Conservation (phyloP, 2,329 filamentous ascomycete species). For the Epichloe elymi region DNA sequence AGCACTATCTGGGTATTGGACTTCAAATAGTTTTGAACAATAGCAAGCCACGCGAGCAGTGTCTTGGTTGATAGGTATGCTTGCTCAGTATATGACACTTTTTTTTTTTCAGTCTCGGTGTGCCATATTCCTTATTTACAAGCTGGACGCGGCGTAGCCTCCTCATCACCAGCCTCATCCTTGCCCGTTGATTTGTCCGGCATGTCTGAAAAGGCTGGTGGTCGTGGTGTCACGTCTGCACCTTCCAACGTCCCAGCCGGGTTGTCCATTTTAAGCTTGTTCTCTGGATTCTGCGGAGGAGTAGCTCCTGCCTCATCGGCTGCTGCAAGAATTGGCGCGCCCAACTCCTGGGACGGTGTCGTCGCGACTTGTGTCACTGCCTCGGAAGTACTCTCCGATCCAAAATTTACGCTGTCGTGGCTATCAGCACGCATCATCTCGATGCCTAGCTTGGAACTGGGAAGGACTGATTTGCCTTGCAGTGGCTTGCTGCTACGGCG, state of each 20-base stretch:
- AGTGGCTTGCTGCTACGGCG: slow-evolving; percentile 28
- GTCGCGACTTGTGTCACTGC: slow-evolving; percentile 37
- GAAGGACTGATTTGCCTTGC: slow-evolving; percentile 40
- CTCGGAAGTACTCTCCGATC: slow-evolving; percentile 37
- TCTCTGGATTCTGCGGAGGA: slow-evolving; percentile 9
- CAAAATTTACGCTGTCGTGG: slow-evolving; percentile 59
- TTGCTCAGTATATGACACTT: not conserved
- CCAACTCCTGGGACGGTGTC: slow-evolving; percentile 32
- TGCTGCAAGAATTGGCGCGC: slow-evolving; percentile 16
- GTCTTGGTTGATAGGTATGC: not conserved
- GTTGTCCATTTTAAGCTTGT: not conserved
- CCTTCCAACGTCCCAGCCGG: not conserved
- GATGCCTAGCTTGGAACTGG: slow-evolving; percentile 79
- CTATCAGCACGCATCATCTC: slow-evolving; percentile 98
- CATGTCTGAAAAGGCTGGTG: slow-evolving; percentile 10
- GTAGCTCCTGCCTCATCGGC: not conserved
- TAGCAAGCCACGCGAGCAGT: too few species aligned
- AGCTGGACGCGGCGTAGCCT: slow-evolving; percentile 27
- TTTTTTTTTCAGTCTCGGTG: too few species aligned
- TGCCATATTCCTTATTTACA: slow-evolving; percentile 10
- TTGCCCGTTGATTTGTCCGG: not conserved
- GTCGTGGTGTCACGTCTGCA: slow-evolving; percentile 21
- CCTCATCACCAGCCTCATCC: slow-evolving; percentile 15
- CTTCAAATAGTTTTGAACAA: not conserved
- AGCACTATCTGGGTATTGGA: too few species aligned